Conservation (phyloP, 1,284 basidiomycete genomes). For the Afroboletus lepidellus region DNA sequence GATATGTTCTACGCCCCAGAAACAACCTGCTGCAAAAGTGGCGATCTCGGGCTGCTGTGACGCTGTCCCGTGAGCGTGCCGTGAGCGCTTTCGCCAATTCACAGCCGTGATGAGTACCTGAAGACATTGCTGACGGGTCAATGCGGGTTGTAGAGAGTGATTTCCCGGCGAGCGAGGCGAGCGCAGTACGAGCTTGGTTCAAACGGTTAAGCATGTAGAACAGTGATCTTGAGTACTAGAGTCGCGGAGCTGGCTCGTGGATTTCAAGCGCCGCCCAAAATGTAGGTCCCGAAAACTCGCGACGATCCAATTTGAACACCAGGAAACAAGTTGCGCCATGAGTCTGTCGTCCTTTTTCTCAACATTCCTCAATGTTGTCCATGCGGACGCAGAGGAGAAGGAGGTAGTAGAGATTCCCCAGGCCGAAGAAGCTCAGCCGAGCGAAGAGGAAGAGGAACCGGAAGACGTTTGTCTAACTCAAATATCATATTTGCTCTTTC, state of each 20-base stretch:
- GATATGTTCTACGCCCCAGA: constrained; percentile 87
- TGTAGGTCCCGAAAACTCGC: neutral
- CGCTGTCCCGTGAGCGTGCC: constrained; percentile 5
- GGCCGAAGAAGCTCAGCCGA: constrained; percentile 36
- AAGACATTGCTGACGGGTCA: constrained; percentile 27
- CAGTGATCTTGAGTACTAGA: neutral
- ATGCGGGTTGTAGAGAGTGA: constrained; percentile 14
- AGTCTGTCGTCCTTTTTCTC: constrained; percentile 61
- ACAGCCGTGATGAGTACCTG: constrained; percentile 16
- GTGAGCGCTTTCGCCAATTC: neutral
- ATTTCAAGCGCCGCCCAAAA: neutral
- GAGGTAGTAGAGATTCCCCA: constrained; percentile 32
- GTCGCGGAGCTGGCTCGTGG: no score
- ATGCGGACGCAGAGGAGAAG: constrained; percentile 57
- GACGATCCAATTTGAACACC: neutral
- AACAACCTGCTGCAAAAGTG: constrained; percentile 79
- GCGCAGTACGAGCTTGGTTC: neutral
- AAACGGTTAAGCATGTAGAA: neutral
- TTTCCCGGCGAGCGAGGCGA: constrained; percentile 23
- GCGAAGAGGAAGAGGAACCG: constrained; percentile 66
- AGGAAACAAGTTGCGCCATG: constrained; percentile 29
- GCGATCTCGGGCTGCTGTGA: constrained; percentile 52
- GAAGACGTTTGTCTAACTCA: constrained; percentile 70
- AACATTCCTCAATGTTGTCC: constrained; percentile 54
- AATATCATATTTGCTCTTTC: neutral